Percentiles rank a stretch among this genome's conserved stretches.
Conservation (phyloP, 768 basidiomycete species). For the Hysterangium stoloniferum region DNA sequence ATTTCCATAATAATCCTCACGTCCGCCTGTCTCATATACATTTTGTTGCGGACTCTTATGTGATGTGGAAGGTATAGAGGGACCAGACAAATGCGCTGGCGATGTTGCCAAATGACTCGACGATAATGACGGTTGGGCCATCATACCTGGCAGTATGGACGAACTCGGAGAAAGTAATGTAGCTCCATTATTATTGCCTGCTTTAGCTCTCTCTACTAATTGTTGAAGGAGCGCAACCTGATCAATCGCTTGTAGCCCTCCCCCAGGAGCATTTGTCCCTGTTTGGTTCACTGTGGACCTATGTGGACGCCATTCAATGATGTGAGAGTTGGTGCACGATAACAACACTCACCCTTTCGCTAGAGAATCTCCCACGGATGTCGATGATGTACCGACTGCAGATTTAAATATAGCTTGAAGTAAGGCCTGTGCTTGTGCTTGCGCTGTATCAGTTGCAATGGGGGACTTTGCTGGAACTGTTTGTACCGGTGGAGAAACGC, state of each 20-base stretch:
- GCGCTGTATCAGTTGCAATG: conserved; percentile 21
- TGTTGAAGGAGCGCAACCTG: conserved; percentile 73
- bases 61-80: conserved; percentile 10
- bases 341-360: conserved; percentile 31
- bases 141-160: conserved; percentile 21
- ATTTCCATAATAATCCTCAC: conserved; percentile 35
- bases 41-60: conserved; percentile 17
- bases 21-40: conserved; percentile 9
- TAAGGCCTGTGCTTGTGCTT: conserved; percentile 40
- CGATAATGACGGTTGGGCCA: conserved; percentile 1
- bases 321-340: conserved; percentile 24
- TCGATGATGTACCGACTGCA: too few species aligned
- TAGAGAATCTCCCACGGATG: conserved; percentile 27
- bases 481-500: conserved; percentile 22
- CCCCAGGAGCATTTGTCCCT: conserved; percentile 40
- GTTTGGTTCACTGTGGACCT: conserved; percentile 37
- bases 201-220: conserved; percentile 54
- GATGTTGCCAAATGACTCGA: conserved; percentile 4
- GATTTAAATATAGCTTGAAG: conserved; percentile 64
- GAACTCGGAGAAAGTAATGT: conserved; percentile 19
- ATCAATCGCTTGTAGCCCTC: conserved; percentile 32
- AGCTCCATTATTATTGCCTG: conserved; percentile 21
- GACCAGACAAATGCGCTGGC: conserved; percentile 15
- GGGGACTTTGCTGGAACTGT: conserved; percentile 20
- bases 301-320: conserved; percentile 9